phyloP scores from a whole-genome alignment of 2,329 filamentous ascomycete species.

The Penicillium palitans region DNA sequence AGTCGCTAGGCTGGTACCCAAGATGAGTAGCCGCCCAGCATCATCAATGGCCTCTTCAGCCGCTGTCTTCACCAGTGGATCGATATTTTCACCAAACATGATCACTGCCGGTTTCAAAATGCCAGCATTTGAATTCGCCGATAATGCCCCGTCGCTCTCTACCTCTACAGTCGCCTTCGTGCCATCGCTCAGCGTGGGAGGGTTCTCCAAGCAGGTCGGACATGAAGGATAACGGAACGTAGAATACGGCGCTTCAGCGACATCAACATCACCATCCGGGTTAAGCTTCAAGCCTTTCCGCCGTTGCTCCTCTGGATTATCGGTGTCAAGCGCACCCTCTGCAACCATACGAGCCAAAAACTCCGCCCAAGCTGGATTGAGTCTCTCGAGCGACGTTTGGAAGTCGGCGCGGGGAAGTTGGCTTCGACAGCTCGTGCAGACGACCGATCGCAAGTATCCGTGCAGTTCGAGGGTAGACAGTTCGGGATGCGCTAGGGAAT shows the following conservation, averaged over 20 bases:
- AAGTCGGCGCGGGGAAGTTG: conserved; percentile 72
- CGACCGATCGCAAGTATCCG: conserved; percentile 78
- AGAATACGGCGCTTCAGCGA: conserved; percentile 82
- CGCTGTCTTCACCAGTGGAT: conserved; percentile 64
- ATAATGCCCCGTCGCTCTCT: conserved; percentile 80
- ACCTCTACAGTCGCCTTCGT: conserved; percentile 62
- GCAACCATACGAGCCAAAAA: conserved; percentile 72
- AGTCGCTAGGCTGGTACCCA: conserved; percentile 89
- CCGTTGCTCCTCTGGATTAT: conserved; percentile 69
- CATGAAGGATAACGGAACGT: conserved; percentile 92
- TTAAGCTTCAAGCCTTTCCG: conserved; percentile 76
- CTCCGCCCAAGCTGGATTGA: conserved; percentile 84
- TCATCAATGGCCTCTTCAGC: conserved; percentile 80
- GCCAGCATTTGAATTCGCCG: conserved; percentile 64
- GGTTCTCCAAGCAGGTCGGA: conserved; percentile 70
- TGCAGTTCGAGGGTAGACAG: conserved; percentile 82
- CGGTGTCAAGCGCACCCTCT: conserved; percentile 73
- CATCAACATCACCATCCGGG: conserved; percentile 90
- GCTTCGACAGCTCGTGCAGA: conserved; percentile 76
- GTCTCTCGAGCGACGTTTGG: conserved; percentile 69
- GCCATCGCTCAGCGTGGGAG: conserved; percentile 59
- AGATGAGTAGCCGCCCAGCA: conserved; percentile 71
- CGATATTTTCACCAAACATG: conserved; percentile 94
- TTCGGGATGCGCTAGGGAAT: conserved; percentile 71
- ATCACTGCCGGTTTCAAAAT: conserved; percentile 89